Base-by-base conservation (phyloP, 2,329 filamentous ascomycete genomes). In the Fusarium succisae region DNA sequence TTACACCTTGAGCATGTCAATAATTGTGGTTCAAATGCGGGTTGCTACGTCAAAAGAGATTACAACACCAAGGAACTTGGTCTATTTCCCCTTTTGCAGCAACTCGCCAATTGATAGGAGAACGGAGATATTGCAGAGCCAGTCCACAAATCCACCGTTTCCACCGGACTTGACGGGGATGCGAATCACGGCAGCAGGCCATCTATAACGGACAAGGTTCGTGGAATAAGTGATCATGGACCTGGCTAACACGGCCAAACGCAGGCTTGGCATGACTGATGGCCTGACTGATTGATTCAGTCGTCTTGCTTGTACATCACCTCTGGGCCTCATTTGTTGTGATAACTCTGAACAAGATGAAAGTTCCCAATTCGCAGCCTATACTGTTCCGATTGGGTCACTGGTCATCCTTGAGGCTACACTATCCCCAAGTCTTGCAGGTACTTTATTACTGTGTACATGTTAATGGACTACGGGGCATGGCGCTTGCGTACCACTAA, bases 21-120 rank as follows among this genome's bases (percentile, higher is more conserved):
- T 28, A 50, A 30, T 50, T 30, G 26, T 64, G 47, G 38, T 64
- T 72, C 72, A 53, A 35, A 41, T 37, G 35, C 56, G 68, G 72
- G 72, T 72, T 74, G 53, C 72, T 69, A 73, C 72, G 35, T 69
- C 44, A 71, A 71, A 70, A 5, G 68, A 75, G 43, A 74, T 74
- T 69, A 58, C 64, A 51, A 22, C 38, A 58, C 37, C 54, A 45
- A 54, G 66, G 56, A 26, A 44, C 30, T 53, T 22, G 56, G 39
- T 50, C 60, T 35, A 32, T 55, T 68, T 74, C 62, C 67, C 57
- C 38, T 63, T 76, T 72, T 47, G 63, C 59, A 70, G 51, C 54
- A 63, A 68, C 48, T n/a, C 53, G 57, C 66, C 65, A 59, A 59
- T 41, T 26, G 48, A 39, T 70, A 64, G 44, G 50, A 37, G 43